These are phyloP conservation scores for Encephalitozoon hellem DNA, from an alignment of 371 early-diverging fungal species.

Conservation along the genomic window DNA sequence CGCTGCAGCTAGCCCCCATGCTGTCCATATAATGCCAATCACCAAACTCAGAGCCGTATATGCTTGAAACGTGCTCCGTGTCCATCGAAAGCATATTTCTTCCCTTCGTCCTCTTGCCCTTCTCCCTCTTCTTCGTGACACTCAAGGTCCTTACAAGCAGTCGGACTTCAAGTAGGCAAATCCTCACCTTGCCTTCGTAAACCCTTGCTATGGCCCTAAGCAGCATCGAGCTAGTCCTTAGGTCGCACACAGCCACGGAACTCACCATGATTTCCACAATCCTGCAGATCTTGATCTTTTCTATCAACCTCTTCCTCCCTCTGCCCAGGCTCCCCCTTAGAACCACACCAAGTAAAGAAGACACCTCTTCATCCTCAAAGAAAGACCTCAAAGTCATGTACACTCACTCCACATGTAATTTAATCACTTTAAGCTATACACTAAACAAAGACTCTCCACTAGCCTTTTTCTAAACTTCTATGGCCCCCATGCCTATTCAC, in stretches of 20 bases:
- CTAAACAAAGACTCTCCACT: not conserved
- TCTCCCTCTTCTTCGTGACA: not conserved
- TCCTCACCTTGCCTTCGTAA: not conserved
- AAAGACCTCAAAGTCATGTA: not conserved
- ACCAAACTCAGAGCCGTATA: not conserved
- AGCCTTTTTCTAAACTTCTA: not conserved
- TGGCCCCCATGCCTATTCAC: not conserved
- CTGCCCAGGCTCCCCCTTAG: not conserved
- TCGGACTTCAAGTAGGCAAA: not conserved
- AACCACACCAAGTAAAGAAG: not conserved
- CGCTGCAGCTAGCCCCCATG: not conserved
- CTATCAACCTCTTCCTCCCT: not conserved
- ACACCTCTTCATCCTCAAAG: not conserved
- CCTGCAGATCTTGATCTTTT: not conserved
- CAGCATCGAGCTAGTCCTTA: not conserved
- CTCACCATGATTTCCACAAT: not conserved
- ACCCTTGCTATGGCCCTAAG: not conserved
- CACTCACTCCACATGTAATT: not conserved
- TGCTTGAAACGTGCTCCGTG: not conserved
- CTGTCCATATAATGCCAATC: not conserved
- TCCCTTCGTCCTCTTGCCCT: not conserved
- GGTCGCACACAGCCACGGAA: not conserved
- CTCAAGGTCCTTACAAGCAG: not conserved
- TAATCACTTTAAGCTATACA: not conserved
- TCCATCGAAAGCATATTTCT: constrained; percentile 1